A percentile compares a stretch with the other conserved stretches of the same genome.
These are phyloP conservation scores for Aphanomyces cochlioides DNA, from an alignment of 352 stramenopile genomes.

Conservation along the genomic window DNA sequence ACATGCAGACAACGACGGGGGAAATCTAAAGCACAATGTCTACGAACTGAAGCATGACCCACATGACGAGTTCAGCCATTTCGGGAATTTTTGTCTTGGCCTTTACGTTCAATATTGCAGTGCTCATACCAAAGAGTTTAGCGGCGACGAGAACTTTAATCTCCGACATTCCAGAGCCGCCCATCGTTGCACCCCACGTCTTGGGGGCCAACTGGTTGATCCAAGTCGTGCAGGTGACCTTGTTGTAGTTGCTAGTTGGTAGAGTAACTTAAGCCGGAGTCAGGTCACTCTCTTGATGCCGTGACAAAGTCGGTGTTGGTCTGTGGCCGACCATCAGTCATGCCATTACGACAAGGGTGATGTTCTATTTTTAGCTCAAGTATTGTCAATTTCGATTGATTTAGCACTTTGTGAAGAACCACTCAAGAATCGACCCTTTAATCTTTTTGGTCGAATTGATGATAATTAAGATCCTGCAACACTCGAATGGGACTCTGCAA, in stretches of 20 bases:
- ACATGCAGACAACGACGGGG: conserved; percentile 53
- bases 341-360: too few species aligned
- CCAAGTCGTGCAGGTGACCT: conserved; percentile 47
- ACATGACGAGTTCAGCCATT: conserved; percentile 43
- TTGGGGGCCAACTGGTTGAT: conserved; percentile 61
- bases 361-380: too few species aligned
- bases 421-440: too few species aligned
- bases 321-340: too few species aligned
- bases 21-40: conserved; percentile 63
- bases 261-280: too few species aligned
- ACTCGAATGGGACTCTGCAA: too few species aligned
- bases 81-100: conserved; percentile 47
- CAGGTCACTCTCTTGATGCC: too few species aligned
- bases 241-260: conserved; percentile 30
- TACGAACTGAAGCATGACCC: conserved; percentile 68
- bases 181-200: conserved; percentile 68
- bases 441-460: too few species aligned
- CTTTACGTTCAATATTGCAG: conserved; percentile 36
- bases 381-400: too few species aligned
- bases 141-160: conserved; percentile 52
- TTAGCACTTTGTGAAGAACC: too few species aligned
- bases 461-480: too few species aligned
- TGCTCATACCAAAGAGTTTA: conserved; percentile 45
- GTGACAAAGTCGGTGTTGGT: too few species aligned
- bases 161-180: conserved; percentile 49